Evolutionary conservation across 306 rosid genomes (phyloP).

Genomic region (Cucurbita argyrosperma): DNA sequence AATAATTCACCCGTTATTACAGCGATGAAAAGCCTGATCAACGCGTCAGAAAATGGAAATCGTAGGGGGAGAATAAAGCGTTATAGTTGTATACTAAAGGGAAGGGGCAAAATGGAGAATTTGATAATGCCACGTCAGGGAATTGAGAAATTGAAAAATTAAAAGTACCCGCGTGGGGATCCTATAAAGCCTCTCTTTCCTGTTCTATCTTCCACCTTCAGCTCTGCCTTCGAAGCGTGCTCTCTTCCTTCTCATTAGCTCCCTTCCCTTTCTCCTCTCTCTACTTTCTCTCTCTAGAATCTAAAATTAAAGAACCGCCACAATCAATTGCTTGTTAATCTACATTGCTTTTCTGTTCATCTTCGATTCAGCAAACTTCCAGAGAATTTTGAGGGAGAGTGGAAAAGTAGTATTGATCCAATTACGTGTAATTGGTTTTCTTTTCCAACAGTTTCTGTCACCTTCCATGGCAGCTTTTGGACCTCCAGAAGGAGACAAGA

Average conservation of each 20-base stretch:
- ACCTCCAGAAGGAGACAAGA: constrained; percentile 10
- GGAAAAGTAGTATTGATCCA: constrained; percentile 1
- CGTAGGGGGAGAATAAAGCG: not conserved
- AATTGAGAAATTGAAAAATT: constrained; percentile 17
- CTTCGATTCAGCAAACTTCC: constrained; percentile 1
- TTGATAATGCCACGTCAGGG: constrained; percentile 22
- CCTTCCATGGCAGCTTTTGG: constrained; percentile 29
- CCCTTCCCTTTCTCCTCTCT: constrained; percentile 13
- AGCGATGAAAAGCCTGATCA: constrained; percentile 11
- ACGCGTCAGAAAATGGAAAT: constrained; percentile 38
- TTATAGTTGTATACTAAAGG: not conserved
- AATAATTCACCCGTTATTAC: not conserved
- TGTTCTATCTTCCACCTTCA: constrained; percentile 19
- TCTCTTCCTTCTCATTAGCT: constrained; percentile 18
- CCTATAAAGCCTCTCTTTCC: constrained; percentile 31
- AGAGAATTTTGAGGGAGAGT: not conserved
- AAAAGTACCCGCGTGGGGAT: constrained; percentile 40
- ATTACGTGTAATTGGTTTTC: constrained; percentile 1
- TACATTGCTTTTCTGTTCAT: constrained; percentile 13
- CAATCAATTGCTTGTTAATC: constrained; percentile 12
- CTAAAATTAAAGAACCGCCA: not conserved
- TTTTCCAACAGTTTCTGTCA: constrained; percentile 3
- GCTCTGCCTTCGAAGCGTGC: constrained; percentile 36
- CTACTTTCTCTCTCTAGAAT: constrained; percentile 10
- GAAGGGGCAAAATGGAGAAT: not conserved